Evolutionary conservation across 1,139 yeast genomes (phyloP).

Genomic region (Kluyveromyces sp.): DNA sequence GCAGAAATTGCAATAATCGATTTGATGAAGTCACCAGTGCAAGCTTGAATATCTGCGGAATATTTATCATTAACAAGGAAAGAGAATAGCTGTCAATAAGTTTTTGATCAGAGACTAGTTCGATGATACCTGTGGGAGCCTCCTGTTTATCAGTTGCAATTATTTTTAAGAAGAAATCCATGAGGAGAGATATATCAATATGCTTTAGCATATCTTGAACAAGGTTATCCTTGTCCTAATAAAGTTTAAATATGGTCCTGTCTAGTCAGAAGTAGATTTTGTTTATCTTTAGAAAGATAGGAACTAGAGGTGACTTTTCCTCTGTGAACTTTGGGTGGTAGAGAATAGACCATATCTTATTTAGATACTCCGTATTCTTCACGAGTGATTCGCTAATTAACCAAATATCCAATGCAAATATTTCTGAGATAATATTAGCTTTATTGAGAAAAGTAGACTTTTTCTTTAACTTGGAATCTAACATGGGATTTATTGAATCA

Average conservation of each 20-base stretch:
- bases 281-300: slow-evolving; percentile 84
- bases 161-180: slow-evolving; percentile 60
- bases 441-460: slow-evolving; percentile 16
- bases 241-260: slow-evolving; percentile 30
- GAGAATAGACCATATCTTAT: slow-evolving; percentile 74
- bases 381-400: slow-evolving; percentile 84
- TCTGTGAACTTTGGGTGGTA: slow-evolving; percentile 53
- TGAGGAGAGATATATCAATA: slow-evolving; percentile 54
- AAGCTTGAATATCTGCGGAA: slow-evolving; percentile 65
- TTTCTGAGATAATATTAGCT: slow-evolving; percentile 51
- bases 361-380: slow-evolving; percentile 58
- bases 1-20: slow-evolving; percentile 88
- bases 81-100: slow-evolving; percentile 42
- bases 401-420: slow-evolving; percentile 92
- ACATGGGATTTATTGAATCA: slow-evolving; percentile 9
- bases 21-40: slow-evolving; percentile 89
- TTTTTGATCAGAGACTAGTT: slow-evolving; percentile 43
- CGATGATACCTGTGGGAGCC: slow-evolving; percentile 56
- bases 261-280: slow-evolving; percentile 82
- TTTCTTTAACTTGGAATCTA: slow-evolving; percentile 7
- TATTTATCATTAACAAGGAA: slow-evolving; percentile 41
- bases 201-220: slow-evolving; percentile 48
- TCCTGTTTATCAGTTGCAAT: slow-evolving; percentile 60
- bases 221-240: slow-evolving; percentile 25
- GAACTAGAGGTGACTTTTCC: slow-evolving; percentile 40